These are phyloP conservation scores for Acrocalymma vagum DNA, from an alignment of 2,329 filamentous ascomycete genomes.

Conservation along the genomic window DNA sequence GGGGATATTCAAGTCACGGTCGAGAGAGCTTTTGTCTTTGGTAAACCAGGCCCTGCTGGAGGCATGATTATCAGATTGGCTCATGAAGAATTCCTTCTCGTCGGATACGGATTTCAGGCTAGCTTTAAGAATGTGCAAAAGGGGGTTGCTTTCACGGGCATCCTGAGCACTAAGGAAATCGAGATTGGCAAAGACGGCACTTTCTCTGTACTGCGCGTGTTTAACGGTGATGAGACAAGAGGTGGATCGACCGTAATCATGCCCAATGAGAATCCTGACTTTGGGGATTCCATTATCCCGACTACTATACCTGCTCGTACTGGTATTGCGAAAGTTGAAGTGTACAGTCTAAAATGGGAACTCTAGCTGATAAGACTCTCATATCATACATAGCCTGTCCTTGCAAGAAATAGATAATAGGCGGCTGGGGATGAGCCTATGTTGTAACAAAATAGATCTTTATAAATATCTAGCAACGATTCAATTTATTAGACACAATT, in stretches of 20 bases:
- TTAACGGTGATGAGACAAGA: constrained; percentile 58
- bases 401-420: too few relatives aligned
- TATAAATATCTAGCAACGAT: too few relatives aligned
- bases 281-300: constrained; percentile 64
- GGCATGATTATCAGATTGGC: constrained; percentile 55
- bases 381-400: too few relatives aligned
- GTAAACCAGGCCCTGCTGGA: constrained; percentile 49
- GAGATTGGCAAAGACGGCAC: constrained; percentile 46
- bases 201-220: constrained; percentile 44
- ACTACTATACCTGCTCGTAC: constrained; percentile 64
- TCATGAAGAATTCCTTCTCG: constrained; percentile 51
- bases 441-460: too few relatives aligned
- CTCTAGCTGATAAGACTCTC: too few relatives aligned
- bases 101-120: constrained; percentile 57
- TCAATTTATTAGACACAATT: too few relatives aligned
- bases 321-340: constrained; percentile 31
- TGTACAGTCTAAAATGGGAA: too few relatives aligned
- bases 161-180: constrained; percentile 54
- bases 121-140: constrained; percentile 32
- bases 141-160: constrained; percentile 52
- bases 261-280: constrained; percentile 65
- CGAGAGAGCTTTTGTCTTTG: constrained; percentile 57
- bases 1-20: constrained; percentile 50
- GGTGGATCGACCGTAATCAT: constrained; percentile 61
- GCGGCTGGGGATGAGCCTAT: too few relatives aligned